Conservation (phyloP, 306 rosid genomes). For the Argentina anserina region DNA sequence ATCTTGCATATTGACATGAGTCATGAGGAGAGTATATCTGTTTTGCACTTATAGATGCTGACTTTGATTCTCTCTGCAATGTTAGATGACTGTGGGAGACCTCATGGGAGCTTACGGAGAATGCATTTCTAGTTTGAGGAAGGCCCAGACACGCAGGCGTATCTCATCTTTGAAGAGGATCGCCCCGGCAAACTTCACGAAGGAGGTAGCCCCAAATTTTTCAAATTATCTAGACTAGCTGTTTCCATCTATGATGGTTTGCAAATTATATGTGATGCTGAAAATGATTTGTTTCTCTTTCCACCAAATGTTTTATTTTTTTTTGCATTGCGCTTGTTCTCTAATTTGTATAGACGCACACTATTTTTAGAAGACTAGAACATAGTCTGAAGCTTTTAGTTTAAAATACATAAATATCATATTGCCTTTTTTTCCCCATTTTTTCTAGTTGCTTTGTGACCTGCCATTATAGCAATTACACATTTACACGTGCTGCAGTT, state of each 20-base stretch:
- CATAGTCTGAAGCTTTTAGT: not conserved
- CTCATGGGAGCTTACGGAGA: constrained; percentile 73
- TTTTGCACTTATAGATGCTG: constrained; percentile 23
- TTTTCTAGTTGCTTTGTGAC: not conserved
- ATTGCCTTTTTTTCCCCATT: not conserved
- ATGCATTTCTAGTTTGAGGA: constrained; percentile 71
- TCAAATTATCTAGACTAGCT: constrained; percentile 10
- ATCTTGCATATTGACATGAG: constrained; percentile 11
- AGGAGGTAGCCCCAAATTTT: constrained; percentile 49
- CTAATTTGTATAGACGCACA: not conserved
- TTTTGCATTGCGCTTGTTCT: not conserved
- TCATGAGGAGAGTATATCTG: constrained; percentile 14
- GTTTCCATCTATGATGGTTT: constrained; percentile 10
- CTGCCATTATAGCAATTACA: too few relatives aligned
- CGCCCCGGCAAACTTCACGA: constrained; percentile 83
- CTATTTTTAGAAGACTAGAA: not conserved
- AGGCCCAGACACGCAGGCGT: constrained; percentile 58
- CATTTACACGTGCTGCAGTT: constrained; percentile 2
- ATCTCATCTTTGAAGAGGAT: constrained; percentile 64
- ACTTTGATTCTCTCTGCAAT: constrained; percentile 27
- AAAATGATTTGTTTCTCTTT: not conserved
- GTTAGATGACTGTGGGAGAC: constrained; percentile 77
- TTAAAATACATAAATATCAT: not conserved
- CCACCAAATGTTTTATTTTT: not conserved
- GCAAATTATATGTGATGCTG: constrained; percentile 1